Evolutionary conservation across 2,329 filamentous ascomycete species (phyloP).

Genomic region (Diaporthe sp.): DNA sequence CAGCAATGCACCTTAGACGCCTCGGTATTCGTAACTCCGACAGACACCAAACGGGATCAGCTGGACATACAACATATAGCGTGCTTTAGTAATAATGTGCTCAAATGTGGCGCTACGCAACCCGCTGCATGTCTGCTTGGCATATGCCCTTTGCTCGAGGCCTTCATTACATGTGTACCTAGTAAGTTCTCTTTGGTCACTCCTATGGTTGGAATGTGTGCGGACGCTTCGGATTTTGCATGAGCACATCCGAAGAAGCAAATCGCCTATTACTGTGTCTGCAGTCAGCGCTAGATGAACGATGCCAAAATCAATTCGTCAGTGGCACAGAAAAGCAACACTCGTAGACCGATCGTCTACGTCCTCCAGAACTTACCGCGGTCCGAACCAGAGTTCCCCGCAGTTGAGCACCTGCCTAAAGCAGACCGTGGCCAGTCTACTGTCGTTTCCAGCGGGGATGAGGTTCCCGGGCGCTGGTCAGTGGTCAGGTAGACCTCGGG

Average conservation of each 20-base stretch:
- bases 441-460: neutral
- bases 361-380: neutral
- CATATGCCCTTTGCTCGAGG: too few species aligned
- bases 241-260: neutral
- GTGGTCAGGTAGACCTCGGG: neutral
- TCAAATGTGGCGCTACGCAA: too few species aligned
- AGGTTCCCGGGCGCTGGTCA: neutral
- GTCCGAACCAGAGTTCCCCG: neutral
- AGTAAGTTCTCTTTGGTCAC: neutral
- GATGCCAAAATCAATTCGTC: neutral
- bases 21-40: too few species aligned
- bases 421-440: neutral
- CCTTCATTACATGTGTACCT: neutral
- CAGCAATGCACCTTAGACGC: too few species aligned
- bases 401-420: slow-evolving; percentile 18
- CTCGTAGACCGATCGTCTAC: neutral
- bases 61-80: too few species aligned
- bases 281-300: neutral
- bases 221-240: neutral
- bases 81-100: too few species aligned
- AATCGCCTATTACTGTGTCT: neutral
- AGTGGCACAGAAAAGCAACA: neutral
- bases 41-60: too few species aligned
- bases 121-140: too few species aligned
- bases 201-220: neutral